Conservation (phyloP, 495 filamentous ascomycete genomes). For the Trichocladium antarcticum region DNA sequence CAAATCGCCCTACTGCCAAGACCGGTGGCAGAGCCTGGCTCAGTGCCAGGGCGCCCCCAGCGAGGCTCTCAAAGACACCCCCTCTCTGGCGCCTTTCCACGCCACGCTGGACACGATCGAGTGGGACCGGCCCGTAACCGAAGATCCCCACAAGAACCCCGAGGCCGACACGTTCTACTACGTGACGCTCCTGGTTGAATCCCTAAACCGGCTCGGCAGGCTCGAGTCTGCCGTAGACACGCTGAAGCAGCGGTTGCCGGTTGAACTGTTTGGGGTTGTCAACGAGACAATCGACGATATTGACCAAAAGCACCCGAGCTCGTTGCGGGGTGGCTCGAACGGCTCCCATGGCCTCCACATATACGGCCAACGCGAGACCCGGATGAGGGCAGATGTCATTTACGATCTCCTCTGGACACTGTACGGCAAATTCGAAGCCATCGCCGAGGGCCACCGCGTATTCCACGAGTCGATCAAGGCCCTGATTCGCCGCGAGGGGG, state of each 20-base stretch:
- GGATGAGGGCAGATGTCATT: conserved; percentile 67
- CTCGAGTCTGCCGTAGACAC: conserved; percentile 77
- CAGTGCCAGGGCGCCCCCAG: conserved; percentile 38
- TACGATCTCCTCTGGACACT: conserved; percentile 83
- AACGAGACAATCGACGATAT: conserved; percentile 91
- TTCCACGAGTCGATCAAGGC: conserved; percentile 81
- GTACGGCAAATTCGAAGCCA: conserved; percentile 93
- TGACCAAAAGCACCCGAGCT: conserved; percentile 76
- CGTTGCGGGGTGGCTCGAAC: conserved; percentile 43
- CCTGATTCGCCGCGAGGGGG: conserved; percentile 66
- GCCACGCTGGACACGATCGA: conserved; percentile 72
- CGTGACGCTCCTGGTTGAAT: conserved; percentile 76
- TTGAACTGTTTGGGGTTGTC: conserved; percentile 87
- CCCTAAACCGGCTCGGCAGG: conserved; percentile 75
- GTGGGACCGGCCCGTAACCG: conserved; percentile 51
- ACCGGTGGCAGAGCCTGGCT: conserved; percentile 73
- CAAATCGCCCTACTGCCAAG: conserved; percentile 91
- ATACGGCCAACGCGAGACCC: conserved; percentile 54
- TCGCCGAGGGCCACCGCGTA: conserved; percentile 89
- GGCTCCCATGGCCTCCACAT: conserved; percentile 51
- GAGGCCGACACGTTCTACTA: conserved; percentile 93
- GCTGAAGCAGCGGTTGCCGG: conserved; percentile 84
- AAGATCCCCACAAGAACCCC: conserved; percentile 82
- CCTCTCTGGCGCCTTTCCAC: conserved; percentile 50
- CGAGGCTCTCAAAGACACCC: conserved; percentile 37